Evolutionary conservation across 2,329 filamentous ascomycete genomes (phyloP), one percentile per base, ranked within the genome.

Genomic region (Coccinonectria pachysandricola): DNA sequence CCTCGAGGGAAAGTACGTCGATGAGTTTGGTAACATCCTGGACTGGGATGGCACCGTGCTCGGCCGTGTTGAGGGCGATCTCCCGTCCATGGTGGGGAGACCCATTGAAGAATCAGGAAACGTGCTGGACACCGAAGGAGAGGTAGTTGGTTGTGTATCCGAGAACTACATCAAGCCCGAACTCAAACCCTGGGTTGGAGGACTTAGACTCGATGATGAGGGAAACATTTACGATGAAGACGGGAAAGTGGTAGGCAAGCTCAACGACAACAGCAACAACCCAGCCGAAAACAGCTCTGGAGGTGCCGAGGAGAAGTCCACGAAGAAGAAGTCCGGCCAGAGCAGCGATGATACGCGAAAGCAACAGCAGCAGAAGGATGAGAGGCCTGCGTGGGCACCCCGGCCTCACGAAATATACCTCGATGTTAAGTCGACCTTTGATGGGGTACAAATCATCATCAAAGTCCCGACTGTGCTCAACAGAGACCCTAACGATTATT

Each of bases 141-240:
- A 88, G 33, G 75, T 88, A 14, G 67, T 77, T 32, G 83, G 88
- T 59, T 77, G 77, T 51, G 85, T 84, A 42, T 69, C 67, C 12
- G 74, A 75, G 35, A 53, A 57, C 3, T 52, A 73, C 12, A 64
- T 62, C 10, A 60, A 62, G 24, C 66, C 69, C 5, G 62, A 67
- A 39, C 56, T 70, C 19, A 55, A 64, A 33, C 67, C 60, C 34
- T 60, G 68, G 21, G 62, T 67, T 38, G 54, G 59, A 2, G 69
- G 69, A 6, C 58, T 68, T 18, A 62, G 59, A 31, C 66, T 75
- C 35, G 74, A 75, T 50, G 58, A 59, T 13, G 59, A 68, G 34
- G 71, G 71, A 8, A 69, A 69, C 20, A 70, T 75, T 4, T 62
- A 71, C 22, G 67, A 74, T 39, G 60, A 65, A 27, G 57, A 70